A percentile compares a stretch with the other conserved stretches of the same genome.
Conservation (phyloP, 2,329 filamentous ascomycete species). For the Beauveria pseudobassiana region DNA sequence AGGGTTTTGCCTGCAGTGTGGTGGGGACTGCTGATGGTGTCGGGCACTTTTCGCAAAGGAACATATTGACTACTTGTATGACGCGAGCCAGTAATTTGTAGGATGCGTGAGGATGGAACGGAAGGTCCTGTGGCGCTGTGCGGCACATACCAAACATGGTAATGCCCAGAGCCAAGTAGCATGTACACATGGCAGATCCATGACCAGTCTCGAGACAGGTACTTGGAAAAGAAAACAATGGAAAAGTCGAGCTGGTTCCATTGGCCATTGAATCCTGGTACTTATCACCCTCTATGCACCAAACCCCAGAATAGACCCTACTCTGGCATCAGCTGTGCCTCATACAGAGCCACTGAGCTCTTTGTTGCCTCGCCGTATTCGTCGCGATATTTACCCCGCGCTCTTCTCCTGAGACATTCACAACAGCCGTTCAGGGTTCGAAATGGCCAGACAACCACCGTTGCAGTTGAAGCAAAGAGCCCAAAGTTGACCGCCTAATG, state of each 20-base stretch:
- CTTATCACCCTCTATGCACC: slow-evolving; percentile 12
- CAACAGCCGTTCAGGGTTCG: background rate
- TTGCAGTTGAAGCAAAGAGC: background rate
- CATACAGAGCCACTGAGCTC: background rate
- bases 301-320: slow-evolving; percentile 4
- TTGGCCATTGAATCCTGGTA: background rate
- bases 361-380: background rate
- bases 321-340: background rate
- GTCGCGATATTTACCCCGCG: background rate
- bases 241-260: background rate
- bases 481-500: background rate
- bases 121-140: background rate
- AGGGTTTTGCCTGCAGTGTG: background rate
- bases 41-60: background rate
- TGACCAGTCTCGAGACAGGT: too few relatives aligned
- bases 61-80: background rate
- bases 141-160: background rate
- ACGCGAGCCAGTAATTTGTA: background rate
- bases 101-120: background rate
- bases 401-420: too few relatives aligned
- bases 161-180: background rate
- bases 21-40: background rate
- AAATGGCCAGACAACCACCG: background rate
- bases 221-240: background rate
- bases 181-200: too few relatives aligned